A percentile compares a stretch with the other conserved stretches of the same genome.
phyloP scores from a whole-genome alignment of 257 asterid genomes.

The Solanum piurae region DNA sequence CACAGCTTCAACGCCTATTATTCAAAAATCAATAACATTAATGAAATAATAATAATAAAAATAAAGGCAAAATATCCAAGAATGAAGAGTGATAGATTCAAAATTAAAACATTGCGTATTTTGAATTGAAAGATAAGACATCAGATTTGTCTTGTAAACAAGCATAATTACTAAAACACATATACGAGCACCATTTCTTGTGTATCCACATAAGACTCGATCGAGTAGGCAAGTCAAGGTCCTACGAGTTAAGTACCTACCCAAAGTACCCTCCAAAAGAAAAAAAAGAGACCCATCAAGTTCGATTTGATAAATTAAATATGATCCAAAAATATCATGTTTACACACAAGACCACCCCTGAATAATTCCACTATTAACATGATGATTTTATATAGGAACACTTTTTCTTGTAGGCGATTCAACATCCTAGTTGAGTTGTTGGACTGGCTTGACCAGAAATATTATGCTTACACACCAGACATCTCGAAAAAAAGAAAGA shows the following conservation, averaged over 20 bases:
- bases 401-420: background rate
- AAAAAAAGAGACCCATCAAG: background rate
- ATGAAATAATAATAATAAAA: background rate
- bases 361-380: background rate
- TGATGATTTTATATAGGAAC: background rate
- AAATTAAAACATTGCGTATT: background rate
- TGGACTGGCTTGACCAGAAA: background rate
- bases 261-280: background rate
- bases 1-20: constrained; percentile 49
- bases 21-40: background rate
- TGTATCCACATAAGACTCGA: background rate
- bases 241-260: background rate
- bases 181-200: background rate
- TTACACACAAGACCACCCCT: background rate
- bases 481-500: accelerated
- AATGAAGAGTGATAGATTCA: background rate
- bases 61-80: background rate
- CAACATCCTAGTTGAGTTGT: background rate
- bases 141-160: background rate
- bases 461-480: background rate
- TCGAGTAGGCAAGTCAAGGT: background rate
- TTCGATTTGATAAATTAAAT: background rate
- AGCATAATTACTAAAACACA: background rate
- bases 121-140: background rate
- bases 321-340: background rate